Percentiles rank a stretch among this genome's conserved stretches.
phyloP scores from a whole-genome alignment of 208 protist genomes.

The Crithidia mellificae region DNA sequence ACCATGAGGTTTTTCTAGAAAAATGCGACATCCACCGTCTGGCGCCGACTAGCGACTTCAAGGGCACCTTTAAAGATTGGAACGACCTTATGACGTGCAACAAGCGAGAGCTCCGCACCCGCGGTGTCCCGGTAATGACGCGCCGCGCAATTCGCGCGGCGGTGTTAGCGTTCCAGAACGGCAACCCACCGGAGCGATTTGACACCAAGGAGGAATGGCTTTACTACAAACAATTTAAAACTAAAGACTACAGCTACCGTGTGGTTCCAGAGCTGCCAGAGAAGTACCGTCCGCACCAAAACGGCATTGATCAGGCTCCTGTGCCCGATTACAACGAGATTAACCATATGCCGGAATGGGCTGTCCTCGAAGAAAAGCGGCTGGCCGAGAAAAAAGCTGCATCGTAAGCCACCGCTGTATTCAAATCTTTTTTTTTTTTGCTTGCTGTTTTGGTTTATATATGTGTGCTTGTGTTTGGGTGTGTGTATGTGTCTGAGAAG shows the following conservation, averaged over 20 bases:
- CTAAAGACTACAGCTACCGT: slow-evolving; percentile 87
- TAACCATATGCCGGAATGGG: slow-evolving; percentile 90
- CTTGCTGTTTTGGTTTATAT: not conserved
- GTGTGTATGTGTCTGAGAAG: no score
- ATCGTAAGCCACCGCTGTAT: slow-evolving; percentile 1
- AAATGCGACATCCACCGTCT: slow-evolving; percentile 80
- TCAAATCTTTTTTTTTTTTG: slow-evolving; percentile 3
- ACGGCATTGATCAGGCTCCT: slow-evolving; percentile 86
- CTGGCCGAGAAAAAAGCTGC: slow-evolving; percentile 34
- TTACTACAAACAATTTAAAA: slow-evolving; percentile 93
- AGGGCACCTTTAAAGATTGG: slow-evolving; percentile 90
- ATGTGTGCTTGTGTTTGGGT: no score
- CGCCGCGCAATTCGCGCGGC: slow-evolving; percentile 71
- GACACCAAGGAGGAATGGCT: slow-evolving; percentile 92
- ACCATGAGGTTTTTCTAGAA: slow-evolving; percentile 90
- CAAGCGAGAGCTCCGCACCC: slow-evolving; percentile 74
- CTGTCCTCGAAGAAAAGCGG: slow-evolving; percentile 79
- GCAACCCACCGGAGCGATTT: slow-evolving; percentile 83
- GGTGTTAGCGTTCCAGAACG: slow-evolving; percentile 85
- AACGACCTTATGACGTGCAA: slow-evolving; percentile 91
- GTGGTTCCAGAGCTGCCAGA: slow-evolving; percentile 90
- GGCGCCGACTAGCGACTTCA: slow-evolving; percentile 86
- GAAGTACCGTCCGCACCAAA: slow-evolving; percentile 91
- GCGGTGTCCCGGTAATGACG: slow-evolving; percentile 79
- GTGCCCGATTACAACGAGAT: slow-evolving; percentile 89